Conservation (phyloP, 2,329 filamentous ascomycete genomes). For the Phaeosphaeriaceae sp. region DNA sequence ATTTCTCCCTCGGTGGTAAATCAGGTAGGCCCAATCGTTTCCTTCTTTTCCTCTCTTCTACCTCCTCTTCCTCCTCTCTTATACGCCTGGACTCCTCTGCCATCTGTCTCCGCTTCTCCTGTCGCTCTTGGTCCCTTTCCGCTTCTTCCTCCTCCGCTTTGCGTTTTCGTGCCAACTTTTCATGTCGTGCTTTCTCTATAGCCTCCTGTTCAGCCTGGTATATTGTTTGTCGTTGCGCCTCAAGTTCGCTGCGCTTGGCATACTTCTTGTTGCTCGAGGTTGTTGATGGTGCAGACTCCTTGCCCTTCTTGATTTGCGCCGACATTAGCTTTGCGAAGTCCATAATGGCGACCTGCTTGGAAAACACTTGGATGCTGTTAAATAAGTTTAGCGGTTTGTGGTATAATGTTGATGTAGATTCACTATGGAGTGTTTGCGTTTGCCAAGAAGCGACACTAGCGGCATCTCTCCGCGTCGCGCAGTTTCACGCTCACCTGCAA, state of each 20-base stretch:
- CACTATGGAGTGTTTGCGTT: conserved; percentile 11
- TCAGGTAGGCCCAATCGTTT: conserved; percentile 83
- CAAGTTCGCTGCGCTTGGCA: conserved; percentile 81
- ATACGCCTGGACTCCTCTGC: conserved; percentile 78
- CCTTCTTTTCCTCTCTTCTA: conserved; percentile 74
- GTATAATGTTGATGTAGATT: conserved; percentile 9
- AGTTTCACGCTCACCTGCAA: conserved; percentile 2
- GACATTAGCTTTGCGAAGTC: conserved; percentile 95
- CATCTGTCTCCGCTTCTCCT: conserved; percentile 81
- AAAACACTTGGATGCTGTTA: not conserved
- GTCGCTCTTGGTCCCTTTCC: conserved; percentile 69
- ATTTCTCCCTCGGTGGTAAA: conserved; percentile 59
- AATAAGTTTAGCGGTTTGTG: not conserved
- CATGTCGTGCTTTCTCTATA: conserved; percentile 72
- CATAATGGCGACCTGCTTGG: conserved; percentile 61
- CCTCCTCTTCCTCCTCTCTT: conserved; percentile 74
- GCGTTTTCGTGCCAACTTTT: conserved; percentile 77
- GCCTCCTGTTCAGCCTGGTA: conserved; percentile 83
- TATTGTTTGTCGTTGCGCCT: conserved; percentile 78
- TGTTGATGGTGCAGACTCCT: conserved; percentile 54
- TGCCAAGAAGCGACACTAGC: conserved; percentile 25
- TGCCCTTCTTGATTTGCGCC: conserved; percentile 86
- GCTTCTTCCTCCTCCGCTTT: conserved; percentile 87
- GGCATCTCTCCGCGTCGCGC: conserved; percentile 27
- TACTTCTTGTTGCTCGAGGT: conserved; percentile 66